A percentile compares a stretch with the other conserved stretches of the same genome.
Conservation (phyloP, 176 grass and related monocot species). For the Zoysia japonica region DNA sequence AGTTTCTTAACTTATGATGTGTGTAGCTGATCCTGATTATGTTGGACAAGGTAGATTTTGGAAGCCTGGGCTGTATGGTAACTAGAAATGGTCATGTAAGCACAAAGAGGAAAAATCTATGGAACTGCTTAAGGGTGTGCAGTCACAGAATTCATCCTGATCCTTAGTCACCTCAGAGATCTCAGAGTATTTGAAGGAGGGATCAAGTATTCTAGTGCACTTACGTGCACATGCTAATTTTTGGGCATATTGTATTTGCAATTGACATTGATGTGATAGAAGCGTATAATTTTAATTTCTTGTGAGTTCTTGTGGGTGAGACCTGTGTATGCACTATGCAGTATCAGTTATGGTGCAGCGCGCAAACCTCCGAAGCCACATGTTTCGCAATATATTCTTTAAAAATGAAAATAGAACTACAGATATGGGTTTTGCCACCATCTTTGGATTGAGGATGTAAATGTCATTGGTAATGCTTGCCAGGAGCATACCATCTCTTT, state of each 20-base stretch:
- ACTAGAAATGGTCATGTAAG: neutral
- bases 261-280: neutral
- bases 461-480: no score
- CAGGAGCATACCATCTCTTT: neutral
- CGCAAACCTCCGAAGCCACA: neutral
- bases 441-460: constrained; percentile 4
- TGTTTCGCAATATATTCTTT: neutral
- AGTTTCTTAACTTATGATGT: constrained; percentile 3
- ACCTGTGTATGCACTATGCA: neutral
- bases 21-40: neutral
- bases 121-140: neutral
- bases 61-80: constrained; percentile 9
- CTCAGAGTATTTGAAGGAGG: neutral
- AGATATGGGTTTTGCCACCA: neutral
- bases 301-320: neutral
- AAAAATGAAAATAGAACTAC: neutral
- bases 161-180: neutral
- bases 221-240: neutral
- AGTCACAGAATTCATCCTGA: neutral
- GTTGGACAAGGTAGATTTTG: neutral
- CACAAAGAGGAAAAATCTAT: constrained; percentile 1
- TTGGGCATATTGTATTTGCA: neutral
- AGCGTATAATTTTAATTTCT: neutral
- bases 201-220: neutral
- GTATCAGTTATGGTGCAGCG: neutral